Base-by-base conservation (phyloP, 1,139 yeast genomes). In the Saccharomyces hybrid region DNA sequence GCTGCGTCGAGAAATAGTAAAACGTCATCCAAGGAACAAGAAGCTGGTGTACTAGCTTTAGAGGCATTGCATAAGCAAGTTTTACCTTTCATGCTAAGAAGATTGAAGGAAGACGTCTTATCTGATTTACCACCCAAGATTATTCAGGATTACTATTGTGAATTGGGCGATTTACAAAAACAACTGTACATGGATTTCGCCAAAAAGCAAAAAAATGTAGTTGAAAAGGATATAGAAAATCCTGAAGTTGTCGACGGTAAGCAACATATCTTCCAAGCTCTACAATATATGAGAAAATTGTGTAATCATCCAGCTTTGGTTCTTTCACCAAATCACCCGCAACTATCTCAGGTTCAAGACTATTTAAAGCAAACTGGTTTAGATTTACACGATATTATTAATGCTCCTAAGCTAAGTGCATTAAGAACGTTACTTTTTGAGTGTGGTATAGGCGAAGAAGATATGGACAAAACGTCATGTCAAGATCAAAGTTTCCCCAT, bases 251-350 rank as follows among this genome's bases (percentile, higher is more conserved):
- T 66, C 5, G 79, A 76, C 47, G 82, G 81, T 54, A 89, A 90
- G 67, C 90, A 91, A 55, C 99, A 95, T 69, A 90, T 95, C 58
- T 95, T 95, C 84, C 99, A 93, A 71, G 97, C 97, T 0, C 78
- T 95, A 63, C 98, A 95, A 70, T 95, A 95, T 68, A 90, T 95
- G 97, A 80, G 99, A 61, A 95, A 95, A 70, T 76, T 95, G 55
- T 95, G 99, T 75, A 95, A 95, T 67, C 99, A 93, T 71, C 99
- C 99, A 6, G 88, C 97, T 3, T 79, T 95, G 59, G 97, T 95
- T n/a, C 73, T 91, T 56, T 82, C 88, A 28, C 83, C 87, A 12
- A 81, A 81, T 57, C 98, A 90, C 72, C 99, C 99, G 1, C 90
- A 89, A 68, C 86, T 78, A 65, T 73, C 73, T 3, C 86, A 83